Evolutionary conservation across 2,329 filamentous ascomycete species (phyloP), one percentile per base, ranked within the genome.

Genomic region (Fusarium sororula): DNA sequence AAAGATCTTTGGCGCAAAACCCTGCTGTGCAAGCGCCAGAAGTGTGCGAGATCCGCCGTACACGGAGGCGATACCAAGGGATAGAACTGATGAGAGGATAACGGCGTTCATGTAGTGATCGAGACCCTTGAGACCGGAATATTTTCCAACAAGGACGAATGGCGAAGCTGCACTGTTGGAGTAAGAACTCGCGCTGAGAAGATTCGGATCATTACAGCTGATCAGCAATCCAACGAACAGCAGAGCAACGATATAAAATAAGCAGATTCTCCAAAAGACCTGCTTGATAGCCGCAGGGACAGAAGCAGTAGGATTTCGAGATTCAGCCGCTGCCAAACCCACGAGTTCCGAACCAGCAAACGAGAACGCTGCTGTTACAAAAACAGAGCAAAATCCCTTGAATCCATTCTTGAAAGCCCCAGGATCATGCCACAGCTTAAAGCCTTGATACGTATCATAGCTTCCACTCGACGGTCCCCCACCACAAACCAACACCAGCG

Each of bases 231-330:
- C 86, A 56, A 87, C 80, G 47, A 86, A 85, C 68, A 85, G 83
- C 20, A 87, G 80, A n/a, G 85, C 85, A 5, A 87, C 77, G 45
- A 87, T 80, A 71, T 87, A 88, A 74, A 87, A 87, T 44, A 87
- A 76, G 24, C 84, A 85, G 66, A 87, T 86, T 79, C 85, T 83
- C 85, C 85, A 87, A 73, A 87, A 87, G 13, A 87, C 92, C 81
- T 95, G 93, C 84, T 95, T 95, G 78, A 95, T 90, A 4, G 94
- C 94, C n/a, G 90, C 91, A 2, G 94, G 94, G 2, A 97, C 87
- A 0, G 91, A 89, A 79, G 92, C 90, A 64, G 90, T 87, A 3
- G 92, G 92, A 77, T 93, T 92, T 12, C 81, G 83, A 1, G 91
- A 89, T 80, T 94, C 92, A 22, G 91, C 91, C 4, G 91, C 92